Evolutionary conservation across 306 rosid species (phyloP), one percentile per base, ranked within the genome.

Genomic region (Morella rubra): DNA sequence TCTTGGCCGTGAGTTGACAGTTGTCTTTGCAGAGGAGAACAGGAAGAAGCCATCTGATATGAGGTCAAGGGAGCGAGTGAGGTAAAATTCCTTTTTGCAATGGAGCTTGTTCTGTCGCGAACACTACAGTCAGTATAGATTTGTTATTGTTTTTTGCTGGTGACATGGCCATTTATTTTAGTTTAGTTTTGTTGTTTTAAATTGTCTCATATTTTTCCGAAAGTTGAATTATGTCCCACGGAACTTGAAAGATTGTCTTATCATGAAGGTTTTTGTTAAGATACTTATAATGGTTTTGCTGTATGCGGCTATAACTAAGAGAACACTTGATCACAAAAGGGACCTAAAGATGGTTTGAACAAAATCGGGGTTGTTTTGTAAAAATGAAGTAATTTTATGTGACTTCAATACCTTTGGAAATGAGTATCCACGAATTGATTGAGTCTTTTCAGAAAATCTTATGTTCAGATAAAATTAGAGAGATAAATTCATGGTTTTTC

Each of bases 11-110:
- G 98, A 96, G 87, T 49, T 96, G 73, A 96, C 99, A 69, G 99
- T 96, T 78, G 99, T 96, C 52, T 96, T 88, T 79, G 99, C 99
- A 18, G 99, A 96, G 90, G 99, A 96, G 84, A 96, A 96, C 61
- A 91, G 99, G 71, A 96, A 96, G 96, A 96, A 96, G 85, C 99
- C 99, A 10, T 45, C 76, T 65, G 99, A 96, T 78, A 96, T 96
- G 99, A 87, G 98, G 84, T 20, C 84, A 14, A 89, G 99, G 71
- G 99, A 91, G 73, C 79, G 93, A 65, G 82, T 76, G 18, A 89
- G 98, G 99, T 92, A 77, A 9, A 12, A 7, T 49, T 32, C 60
- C 19, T 32, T 8, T 50, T 18, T 42, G n/a, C 44, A n/a, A 16
- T 66, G 15, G 24, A 18, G 9, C 42, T 41, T n/a, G 47, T 24